Evolutionary conservation across 306 rosid species (phyloP).

Genomic region (Sindora glabra): DNA sequence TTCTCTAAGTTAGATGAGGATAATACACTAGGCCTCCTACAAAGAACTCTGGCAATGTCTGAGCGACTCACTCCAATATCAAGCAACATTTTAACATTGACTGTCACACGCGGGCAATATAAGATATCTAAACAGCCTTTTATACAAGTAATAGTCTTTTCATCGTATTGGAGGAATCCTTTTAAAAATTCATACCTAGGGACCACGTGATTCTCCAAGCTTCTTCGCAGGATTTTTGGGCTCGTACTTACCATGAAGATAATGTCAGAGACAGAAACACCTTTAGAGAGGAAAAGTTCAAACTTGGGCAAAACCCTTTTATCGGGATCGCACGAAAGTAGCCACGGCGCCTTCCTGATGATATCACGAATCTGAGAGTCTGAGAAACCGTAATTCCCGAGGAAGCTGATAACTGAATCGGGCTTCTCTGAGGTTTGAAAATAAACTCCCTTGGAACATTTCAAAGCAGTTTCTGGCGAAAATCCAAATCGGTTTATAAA

Average conservation of each 20-base stretch:
- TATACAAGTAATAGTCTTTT: not conserved
- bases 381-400: not conserved
- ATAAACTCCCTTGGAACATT: not conserved
- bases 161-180: slow-evolving; percentile 4
- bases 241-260: not conserved
- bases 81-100: not conserved
- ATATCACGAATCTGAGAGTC: not conserved
- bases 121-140: not conserved
- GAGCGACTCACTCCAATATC: not conserved
- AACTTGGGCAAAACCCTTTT: slow-evolving; percentile 14
- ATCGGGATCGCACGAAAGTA: not conserved
- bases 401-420: not conserved
- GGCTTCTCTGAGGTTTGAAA: not conserved
- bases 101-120: not conserved
- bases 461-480: not conserved
- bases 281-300: slow-evolving; percentile 11
- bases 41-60: not conserved
- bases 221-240: slow-evolving; percentile 1
- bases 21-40: too few relatives aligned
- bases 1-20: too few relatives aligned
- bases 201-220: slow-evolving; percentile 11
- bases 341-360: not conserved
- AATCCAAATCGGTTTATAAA: not conserved
- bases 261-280: slow-evolving; percentile 3
- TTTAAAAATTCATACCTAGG: slow-evolving; percentile 7